These are phyloP conservation scores for Sporothrix humicola DNA, from an alignment of 2,329 filamentous ascomycete genomes.

Conservation along the genomic window DNA sequence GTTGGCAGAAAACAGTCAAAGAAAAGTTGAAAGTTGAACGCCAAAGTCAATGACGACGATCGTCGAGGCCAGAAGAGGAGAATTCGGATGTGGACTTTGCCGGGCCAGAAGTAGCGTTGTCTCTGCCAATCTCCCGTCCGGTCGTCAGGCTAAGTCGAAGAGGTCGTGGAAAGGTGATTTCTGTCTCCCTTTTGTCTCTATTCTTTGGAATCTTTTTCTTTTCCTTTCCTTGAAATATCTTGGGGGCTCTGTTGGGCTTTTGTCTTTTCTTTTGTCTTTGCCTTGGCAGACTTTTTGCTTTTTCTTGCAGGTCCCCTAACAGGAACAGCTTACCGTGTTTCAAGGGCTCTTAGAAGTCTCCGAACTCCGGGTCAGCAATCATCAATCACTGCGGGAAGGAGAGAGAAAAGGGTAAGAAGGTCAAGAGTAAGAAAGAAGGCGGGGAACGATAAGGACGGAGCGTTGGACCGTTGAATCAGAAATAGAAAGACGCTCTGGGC, in stretches of 20 bases:
- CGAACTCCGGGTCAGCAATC: conserved; percentile 21
- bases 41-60: neutral
- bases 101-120: neutral
- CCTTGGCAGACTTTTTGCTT: neutral
- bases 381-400: neutral
- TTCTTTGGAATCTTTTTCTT: neutral
- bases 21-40: too few relatives aligned
- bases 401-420: too few relatives aligned
- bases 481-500: neutral
- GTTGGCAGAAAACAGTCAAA: too few relatives aligned
- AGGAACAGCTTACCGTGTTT: conserved; percentile 13
- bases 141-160: neutral
- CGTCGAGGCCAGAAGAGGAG: neutral
- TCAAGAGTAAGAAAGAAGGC: too few relatives aligned
- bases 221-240: neutral
- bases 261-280: neutral
- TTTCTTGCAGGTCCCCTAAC: neutral
- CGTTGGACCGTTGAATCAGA: neutral
- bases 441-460: neutral
- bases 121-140: conserved; percentile 16
- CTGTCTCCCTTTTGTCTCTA: too few relatives aligned
- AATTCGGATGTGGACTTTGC: neutral
- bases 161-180: too few relatives aligned
- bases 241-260: neutral
- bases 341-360: conserved; percentile 23